Base-by-base conservation (phyloP, 2,329 filamentous ascomycete genomes). In the Westerdykella aurantiaca region DNA sequence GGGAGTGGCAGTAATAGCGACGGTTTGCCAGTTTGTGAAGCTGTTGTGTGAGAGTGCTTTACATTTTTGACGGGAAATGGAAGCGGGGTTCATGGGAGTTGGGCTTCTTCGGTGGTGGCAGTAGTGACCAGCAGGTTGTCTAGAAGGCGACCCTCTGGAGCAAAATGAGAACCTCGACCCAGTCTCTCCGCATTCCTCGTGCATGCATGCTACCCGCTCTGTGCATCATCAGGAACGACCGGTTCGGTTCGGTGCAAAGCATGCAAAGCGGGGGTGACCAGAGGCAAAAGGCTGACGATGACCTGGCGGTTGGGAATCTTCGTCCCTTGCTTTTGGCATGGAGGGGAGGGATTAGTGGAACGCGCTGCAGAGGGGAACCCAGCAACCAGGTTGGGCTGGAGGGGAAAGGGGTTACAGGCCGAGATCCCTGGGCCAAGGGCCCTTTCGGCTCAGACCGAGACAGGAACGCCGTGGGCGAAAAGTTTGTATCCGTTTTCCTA, bases 181-280 rank as follows among this genome's bases (percentile, higher is more conserved):
- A 29, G 25, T 2, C 2, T 29, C 25, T 29, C 25, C 25, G 25
- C 25, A 29, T 29, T 29, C 25, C 45, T 52, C 48, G 56, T 49
- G 43, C 44, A 61, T 60, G 61, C 58, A 58, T 47, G 56, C 51
- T 52, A 56, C 51, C 50, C 52, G 47, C 54, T 49, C 47, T 48
- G 52, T 58, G 56, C 55, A 55, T 50, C 45, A 56, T 51, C 46
- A 48, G 34, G 58, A 54, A 58, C 55, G 48, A 47, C 58, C 54
- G 31, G 18, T 31, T 38, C 23, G 45, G 50, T 53, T 57, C 51
- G 54, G 52, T 50, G 38, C 45, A 51, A 45, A 41, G 50, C 52
- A 55, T 60, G 18, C 18, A 21, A 21, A 21, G 18, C 18, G 18
- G 3, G 18, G 18, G 6, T 21, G 3, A 6, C 18, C 56, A 55